A percentile compares a stretch with the other conserved stretches of the same genome.
These are phyloP conservation scores for Salix koriyanagi DNA, from an alignment of 345 rosid genomes.

Conservation along the genomic window DNA sequence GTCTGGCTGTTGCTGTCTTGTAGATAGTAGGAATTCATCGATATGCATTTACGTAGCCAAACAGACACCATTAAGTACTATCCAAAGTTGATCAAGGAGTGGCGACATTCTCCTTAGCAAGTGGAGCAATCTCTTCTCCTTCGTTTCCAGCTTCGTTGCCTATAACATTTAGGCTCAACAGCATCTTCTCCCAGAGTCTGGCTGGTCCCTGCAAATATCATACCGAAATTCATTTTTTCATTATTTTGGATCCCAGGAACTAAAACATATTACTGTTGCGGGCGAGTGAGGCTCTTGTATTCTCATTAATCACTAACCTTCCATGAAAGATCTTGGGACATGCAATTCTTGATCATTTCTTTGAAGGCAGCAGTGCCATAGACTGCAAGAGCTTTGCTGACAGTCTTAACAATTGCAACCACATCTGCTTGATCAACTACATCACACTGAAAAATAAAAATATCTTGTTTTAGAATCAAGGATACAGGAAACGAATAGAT, in stretches of 20 bases:
- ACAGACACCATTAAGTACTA: not conserved
- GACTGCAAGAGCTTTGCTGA: constrained; percentile 51
- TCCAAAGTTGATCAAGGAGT: constrained; percentile 45
- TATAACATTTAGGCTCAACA: constrained; percentile 52
- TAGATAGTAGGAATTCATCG: not conserved
- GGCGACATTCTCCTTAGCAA: constrained; percentile 75
- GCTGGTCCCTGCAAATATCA: constrained; percentile 67
- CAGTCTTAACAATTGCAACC: constrained; percentile 48
- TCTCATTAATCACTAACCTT: constrained; percentile 49
- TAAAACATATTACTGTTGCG: not conserved
- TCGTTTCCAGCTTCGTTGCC: constrained; percentile 60
- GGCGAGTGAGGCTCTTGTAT: not conserved
- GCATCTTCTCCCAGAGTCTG: constrained; percentile 61
- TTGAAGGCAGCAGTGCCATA: constrained; percentile 53
- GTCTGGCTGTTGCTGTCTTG: not conserved
- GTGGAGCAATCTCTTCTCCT: constrained; percentile 86
- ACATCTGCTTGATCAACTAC: constrained; percentile 78
- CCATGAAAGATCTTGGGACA: constrained; percentile 94
- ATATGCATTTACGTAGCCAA: not conserved
- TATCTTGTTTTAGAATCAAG: not conserved
- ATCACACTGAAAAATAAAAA: constrained; percentile 54
- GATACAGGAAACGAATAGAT: not conserved
- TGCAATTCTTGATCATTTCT: constrained; percentile 83
- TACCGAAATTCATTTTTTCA: not conserved
- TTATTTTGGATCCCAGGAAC: not conserved